Conservation (phyloP, 2,329 filamentous ascomycete genomes). For the Paraphaeosphaeria minitans region DNA sequence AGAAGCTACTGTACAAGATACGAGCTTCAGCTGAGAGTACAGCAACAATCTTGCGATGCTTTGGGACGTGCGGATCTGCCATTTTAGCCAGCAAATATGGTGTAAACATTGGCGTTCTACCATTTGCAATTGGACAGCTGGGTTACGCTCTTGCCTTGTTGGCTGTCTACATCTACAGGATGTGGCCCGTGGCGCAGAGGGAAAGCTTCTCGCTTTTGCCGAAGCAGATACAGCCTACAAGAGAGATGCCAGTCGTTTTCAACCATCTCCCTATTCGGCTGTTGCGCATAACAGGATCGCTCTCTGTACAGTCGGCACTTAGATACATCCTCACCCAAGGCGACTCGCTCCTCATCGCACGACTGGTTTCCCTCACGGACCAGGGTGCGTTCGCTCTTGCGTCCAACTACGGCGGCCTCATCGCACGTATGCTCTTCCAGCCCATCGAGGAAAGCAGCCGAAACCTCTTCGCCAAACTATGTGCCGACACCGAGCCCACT, state of each 20-base stretch:
- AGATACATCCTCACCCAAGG: slow-evolving; percentile 96
- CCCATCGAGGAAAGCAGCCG: slow-evolving; percentile 94
- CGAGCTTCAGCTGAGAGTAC: slow-evolving; percentile 82
- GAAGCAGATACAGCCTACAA: slow-evolving; percentile 47
- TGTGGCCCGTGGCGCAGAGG: slow-evolving; percentile 59
- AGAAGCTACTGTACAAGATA: slow-evolving; percentile 77
- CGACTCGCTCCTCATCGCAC: slow-evolving; percentile 84
- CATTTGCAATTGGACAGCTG: slow-evolving; percentile 87
- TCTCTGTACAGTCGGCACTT: slow-evolving; percentile 85
- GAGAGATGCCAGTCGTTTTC: slow-evolving; percentile 24
- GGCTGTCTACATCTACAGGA: slow-evolving; percentile 69
- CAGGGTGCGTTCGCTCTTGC: slow-evolving; percentile 93
- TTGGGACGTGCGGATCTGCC: slow-evolving; percentile 73
- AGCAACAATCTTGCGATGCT: slow-evolving; percentile 78
- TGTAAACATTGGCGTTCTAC: slow-evolving; percentile 72
- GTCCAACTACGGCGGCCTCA: slow-evolving; percentile 86
- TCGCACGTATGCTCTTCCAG: slow-evolving; percentile 89
- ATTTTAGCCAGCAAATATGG: slow-evolving; percentile 63
- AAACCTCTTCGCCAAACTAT: slow-evolving; percentile 83
- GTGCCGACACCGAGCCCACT: slow-evolving; percentile 52
- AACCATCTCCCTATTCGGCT: slow-evolving; percentile 69
- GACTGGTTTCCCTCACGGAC: slow-evolving; percentile 75
- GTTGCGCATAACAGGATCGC: slow-evolving; percentile 74
- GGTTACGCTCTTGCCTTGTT: slow-evolving; percentile 74
- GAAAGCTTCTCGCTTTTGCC: slow-evolving; percentile 73